These are phyloP conservation scores for Rhodomyrtus psidioides DNA, from an alignment of 441 rosid genomes.

Conservation along the genomic window DNA sequence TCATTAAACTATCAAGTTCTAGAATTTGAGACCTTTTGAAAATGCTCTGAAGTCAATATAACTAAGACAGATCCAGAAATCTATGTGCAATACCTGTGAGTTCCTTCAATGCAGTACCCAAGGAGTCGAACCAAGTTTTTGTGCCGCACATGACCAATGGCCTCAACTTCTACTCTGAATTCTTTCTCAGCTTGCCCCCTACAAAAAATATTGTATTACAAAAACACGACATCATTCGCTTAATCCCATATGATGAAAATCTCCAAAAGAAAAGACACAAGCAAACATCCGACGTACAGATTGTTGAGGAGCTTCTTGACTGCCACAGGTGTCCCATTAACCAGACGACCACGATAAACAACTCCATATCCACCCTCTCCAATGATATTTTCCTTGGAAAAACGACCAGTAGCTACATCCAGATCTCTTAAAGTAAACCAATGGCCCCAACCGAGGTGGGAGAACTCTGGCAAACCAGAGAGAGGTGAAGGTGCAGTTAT, in stretches of 20 bases:
- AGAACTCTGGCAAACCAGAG: constrained; percentile 11
- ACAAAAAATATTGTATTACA: background rate
- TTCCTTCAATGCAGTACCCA: constrained; percentile 14
- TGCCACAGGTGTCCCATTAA: constrained; percentile 12
- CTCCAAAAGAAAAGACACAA: background rate
- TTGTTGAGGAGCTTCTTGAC: constrained; percentile 12
- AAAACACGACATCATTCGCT: background rate
- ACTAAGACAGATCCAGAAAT: background rate
- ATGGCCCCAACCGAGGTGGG: constrained; percentile 15
- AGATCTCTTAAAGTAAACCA: constrained; percentile 14
- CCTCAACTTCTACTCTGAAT: constrained; percentile 13
- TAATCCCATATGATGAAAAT: background rate
- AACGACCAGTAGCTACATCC: constrained; percentile 6
- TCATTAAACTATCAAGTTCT: background rate
- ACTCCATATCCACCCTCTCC: constrained; percentile 18
- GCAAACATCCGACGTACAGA: background rate
- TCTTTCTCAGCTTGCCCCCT: constrained; percentile 16
- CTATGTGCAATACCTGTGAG: constrained; percentile 1
- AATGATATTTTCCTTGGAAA: constrained; percentile 8
- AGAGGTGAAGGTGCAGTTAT: constrained; percentile 9
- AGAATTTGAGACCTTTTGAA: background rate
- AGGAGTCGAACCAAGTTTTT: constrained; percentile 14
- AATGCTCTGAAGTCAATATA: background rate
- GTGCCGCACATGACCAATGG: constrained; percentile 14
- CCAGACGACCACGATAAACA: constrained; percentile 7